Conservation (phyloP, 306 rosid genomes). For the Quercus agrifolia region DNA sequence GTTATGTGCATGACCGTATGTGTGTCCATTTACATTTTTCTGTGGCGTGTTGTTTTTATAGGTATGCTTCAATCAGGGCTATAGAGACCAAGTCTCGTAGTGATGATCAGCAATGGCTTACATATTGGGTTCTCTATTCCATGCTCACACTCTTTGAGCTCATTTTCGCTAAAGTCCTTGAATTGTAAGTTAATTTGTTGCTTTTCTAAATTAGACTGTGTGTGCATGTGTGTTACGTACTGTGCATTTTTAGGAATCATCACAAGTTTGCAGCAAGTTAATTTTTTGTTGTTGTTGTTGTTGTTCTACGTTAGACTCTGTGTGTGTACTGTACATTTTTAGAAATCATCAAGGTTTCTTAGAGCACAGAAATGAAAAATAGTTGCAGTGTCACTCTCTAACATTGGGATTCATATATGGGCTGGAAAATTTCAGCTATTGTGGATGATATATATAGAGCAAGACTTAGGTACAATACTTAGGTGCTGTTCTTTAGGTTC, state of each 20-base stretch:
- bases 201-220: neutral
- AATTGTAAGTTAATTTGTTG: conserved; percentile 36
- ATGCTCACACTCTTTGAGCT: conserved; percentile 82
- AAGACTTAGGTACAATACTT: too few species aligned
- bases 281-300: neutral
- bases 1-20: neutral
- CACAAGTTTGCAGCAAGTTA: neutral
- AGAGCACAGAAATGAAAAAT: too few species aligned
- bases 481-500: too few species aligned
- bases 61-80: conserved; percentile 80
- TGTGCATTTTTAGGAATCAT: too few species aligned
- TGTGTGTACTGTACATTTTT: too few species aligned
- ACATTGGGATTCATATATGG: too few species aligned
- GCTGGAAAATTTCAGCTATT: too few species aligned
- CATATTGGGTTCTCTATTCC: conserved; percentile 92
- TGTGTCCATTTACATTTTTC: neutral
- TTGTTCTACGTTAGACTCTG: neutral
- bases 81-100: conserved; percentile 69
- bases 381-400: too few species aligned
- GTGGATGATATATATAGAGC: too few species aligned
- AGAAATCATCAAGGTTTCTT: too few species aligned
- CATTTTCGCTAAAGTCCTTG: conserved; percentile 79
- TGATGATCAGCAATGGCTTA: conserved; percentile 96
- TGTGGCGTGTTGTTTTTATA: conserved; percentile 3
- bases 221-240: too few species aligned